Conservation (phyloP, 768 basidiomycete species). For the Naganishia vishniacii region DNA sequence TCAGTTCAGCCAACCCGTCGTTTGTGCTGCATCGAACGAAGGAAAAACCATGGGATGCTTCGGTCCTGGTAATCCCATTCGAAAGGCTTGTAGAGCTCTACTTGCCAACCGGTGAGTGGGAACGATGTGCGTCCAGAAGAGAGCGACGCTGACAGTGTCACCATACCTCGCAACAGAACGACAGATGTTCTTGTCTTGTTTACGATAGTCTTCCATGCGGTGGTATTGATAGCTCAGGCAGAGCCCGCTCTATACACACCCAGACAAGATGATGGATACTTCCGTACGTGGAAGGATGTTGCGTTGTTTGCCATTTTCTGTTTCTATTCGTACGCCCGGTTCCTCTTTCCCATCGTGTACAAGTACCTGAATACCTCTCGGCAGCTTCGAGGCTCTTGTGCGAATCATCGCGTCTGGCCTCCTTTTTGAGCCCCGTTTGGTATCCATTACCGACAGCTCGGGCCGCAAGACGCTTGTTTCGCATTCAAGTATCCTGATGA, state of each 20-base stretch:
- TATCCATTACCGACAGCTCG: not conserved
- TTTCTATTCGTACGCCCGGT: slow-evolving; percentile 67
- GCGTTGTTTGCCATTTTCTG: slow-evolving; percentile 76
- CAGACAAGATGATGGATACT: slow-evolving; percentile 59
- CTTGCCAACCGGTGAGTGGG: slow-evolving; percentile 1
- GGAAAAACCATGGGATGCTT: slow-evolving; percentile 1
- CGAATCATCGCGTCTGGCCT: slow-evolving; percentile 86
- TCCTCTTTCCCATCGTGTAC: not conserved
- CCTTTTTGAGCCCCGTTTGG: slow-evolving; percentile 62
- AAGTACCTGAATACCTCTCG: not conserved
- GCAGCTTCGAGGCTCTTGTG: slow-evolving; percentile 73
- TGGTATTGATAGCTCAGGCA: slow-evolving; percentile 75
- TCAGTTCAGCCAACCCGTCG: not conserved
- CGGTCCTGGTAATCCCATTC: not conserved
- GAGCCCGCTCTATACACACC: slow-evolving; percentile 54
- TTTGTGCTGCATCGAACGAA: not conserved
- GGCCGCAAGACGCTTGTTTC: slow-evolving; percentile 9
- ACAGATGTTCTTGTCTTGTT: slow-evolving; percentile 80
- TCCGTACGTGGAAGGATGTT: slow-evolving; percentile 83
- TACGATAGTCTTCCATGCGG: slow-evolving; percentile 75
- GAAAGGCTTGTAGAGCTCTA: not conserved
- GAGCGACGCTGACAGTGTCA: not conserved
- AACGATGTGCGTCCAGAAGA: not conserved
- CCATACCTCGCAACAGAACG: slow-evolving; percentile 54
- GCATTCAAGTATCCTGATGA: slow-evolving; percentile 1